Evolutionary conservation across 495 filamentous ascomycete genomes (phyloP).

Genomic region (Evansstolkia leycettana): DNA sequence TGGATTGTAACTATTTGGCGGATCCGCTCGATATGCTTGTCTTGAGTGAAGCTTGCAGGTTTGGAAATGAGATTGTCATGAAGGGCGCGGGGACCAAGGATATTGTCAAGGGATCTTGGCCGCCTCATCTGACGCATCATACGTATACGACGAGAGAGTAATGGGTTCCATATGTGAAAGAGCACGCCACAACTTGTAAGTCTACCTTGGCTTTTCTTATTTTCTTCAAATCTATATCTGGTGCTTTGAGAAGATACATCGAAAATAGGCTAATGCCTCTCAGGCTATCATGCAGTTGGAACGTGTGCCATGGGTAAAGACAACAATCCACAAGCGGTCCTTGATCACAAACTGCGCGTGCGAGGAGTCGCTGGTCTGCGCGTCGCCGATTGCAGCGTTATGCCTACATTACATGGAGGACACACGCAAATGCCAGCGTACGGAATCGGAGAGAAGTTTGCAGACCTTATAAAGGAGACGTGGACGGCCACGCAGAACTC

Average conservation of each 20-base stretch:
- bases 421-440: slow-evolving; percentile 39
- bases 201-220: slow-evolving; percentile 1
- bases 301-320: slow-evolving; percentile 31
- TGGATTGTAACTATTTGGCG: slow-evolving; percentile 37
- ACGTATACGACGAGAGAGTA: slow-evolving; percentile 32
- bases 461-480: slow-evolving; percentile 25
- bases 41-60: slow-evolving; percentile 34
- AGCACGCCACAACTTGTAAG: slow-evolving; percentile 42
- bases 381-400: slow-evolving; percentile 34
- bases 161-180: slow-evolving; percentile 35
- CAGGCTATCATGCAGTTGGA: slow-evolving; percentile 26
- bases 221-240: background rate
- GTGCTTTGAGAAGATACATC: background rate
- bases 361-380: slow-evolving; percentile 28
- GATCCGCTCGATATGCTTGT: slow-evolving; percentile 37
- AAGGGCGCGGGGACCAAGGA: slow-evolving; percentile 40
- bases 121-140: slow-evolving; percentile 23
- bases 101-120: slow-evolving; percentile 45
- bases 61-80: slow-evolving; percentile 42
- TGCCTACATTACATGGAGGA: slow-evolving; percentile 30
- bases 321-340: slow-evolving; percentile 27
- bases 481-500: background rate
- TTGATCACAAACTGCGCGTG: slow-evolving; percentile 33
- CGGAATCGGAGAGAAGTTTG: slow-evolving; percentile 37
- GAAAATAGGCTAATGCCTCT: background rate